A percentile compares a stretch with the other conserved stretches of the same genome.
Conservation (phyloP, 768 basidiomycete genomes). For the Boletellus ananas region DNA sequence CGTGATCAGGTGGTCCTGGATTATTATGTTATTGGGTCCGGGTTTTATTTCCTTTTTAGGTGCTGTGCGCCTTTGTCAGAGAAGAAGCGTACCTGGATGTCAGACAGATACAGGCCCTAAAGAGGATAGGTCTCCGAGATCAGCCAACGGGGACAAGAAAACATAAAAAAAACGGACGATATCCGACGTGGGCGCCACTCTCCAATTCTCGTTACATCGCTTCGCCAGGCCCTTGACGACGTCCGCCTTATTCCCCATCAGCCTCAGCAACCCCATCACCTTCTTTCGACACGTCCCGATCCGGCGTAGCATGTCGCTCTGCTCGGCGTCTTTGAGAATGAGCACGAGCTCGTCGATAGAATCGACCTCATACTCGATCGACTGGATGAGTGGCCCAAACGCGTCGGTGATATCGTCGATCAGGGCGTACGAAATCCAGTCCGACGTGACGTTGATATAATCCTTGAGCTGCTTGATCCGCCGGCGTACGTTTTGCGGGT, state of each 20-base stretch:
- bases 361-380: conserved; percentile 99
- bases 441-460: conserved; percentile 97
- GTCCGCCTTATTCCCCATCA: conserved; percentile 99
- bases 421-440: conserved; percentile 99
- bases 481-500: conserved; percentile 95
- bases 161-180: conserved; percentile 54
- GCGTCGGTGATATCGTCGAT: conserved; percentile 99
- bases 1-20: conserved; percentile 91
- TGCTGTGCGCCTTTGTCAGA: neutral
- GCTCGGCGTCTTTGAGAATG: conserved; percentile 70
- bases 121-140: neutral
- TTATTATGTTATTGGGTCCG: neutral
- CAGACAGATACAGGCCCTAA: conserved; percentile 90
- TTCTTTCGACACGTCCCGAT: conserved; percentile 99
- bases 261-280: conserved; percentile 92
- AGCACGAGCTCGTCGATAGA: conserved; percentile 97
- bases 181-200: conserved; percentile 95
- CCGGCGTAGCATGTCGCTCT: conserved; percentile 95
- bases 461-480: conserved; percentile 99
- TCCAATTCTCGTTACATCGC: conserved; percentile 98
- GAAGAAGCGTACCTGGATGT: conserved; percentile 69
- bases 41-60: neutral
- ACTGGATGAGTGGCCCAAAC: conserved; percentile 96
- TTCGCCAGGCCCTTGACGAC: conserved; percentile 99
- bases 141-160: no score